phyloP scores from a whole-genome alignment of 129 eudicot genomes.

The Saposhnikovia divaricata region DNA sequence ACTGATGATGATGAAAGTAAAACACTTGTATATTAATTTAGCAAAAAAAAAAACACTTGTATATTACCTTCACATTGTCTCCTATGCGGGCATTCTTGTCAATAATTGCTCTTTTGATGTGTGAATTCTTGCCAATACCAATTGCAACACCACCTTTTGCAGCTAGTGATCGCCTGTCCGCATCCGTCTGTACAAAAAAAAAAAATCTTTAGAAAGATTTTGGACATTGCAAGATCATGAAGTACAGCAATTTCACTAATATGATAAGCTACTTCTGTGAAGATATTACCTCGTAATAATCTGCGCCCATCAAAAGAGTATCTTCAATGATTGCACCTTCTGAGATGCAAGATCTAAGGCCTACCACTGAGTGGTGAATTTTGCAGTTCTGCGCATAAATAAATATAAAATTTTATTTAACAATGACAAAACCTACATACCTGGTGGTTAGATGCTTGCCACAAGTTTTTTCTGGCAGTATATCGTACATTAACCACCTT shows the following conservation, averaged over 20 bases:
- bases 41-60: no score
- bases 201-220: neutral
- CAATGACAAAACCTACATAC: neutral
- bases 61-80: slow-evolving; percentile 70
- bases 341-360: slow-evolving; percentile 91
- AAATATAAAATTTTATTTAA: neutral
- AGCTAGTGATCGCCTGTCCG: slow-evolving; percentile 66
- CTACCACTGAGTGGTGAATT: slow-evolving; percentile 94
- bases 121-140: slow-evolving; percentile 81
- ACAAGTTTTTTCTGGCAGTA: neutral
- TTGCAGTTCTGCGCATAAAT: slow-evolving; percentile 71
- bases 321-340: slow-evolving; percentile 94
- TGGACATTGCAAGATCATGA: neutral
- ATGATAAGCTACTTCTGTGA: neutral
- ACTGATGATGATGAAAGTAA: neutral
- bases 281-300: slow-evolving; percentile 77
- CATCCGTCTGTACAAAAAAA: slow-evolving; percentile 64
- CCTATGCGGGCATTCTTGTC: slow-evolving; percentile 97
- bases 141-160: slow-evolving; percentile 87
- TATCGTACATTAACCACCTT: neutral
- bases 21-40: neutral
- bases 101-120: slow-evolving; percentile 85
- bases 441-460: neutral
- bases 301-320: slow-evolving; percentile 89
- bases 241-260: no score